A percentile compares a stretch with the other conserved stretches of the same genome.
phyloP scores from a whole-genome alignment of 495 filamentous ascomycete genomes.

The Massariosphaeria phaeospora region DNA sequence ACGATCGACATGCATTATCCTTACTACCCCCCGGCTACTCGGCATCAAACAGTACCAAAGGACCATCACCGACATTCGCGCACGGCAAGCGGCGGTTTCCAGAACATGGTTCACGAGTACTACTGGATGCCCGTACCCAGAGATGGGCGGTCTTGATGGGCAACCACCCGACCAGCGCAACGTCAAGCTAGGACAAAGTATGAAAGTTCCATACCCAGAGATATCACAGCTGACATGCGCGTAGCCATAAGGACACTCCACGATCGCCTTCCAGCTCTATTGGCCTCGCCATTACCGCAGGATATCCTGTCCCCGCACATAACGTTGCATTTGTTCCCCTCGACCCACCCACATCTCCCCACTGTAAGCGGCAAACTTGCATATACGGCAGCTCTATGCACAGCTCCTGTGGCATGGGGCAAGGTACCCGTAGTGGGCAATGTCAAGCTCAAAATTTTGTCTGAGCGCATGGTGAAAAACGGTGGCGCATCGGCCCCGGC shows the following conservation, averaged over 20 bases:
- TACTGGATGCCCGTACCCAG: slow-evolving; percentile 11
- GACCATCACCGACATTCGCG: slow-evolving; percentile 33
- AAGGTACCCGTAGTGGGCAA: slow-evolving; percentile 83
- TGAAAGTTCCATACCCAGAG: not conserved
- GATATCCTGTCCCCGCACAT: slow-evolving; percentile 86
- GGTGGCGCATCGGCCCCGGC: slow-evolving; percentile 35
- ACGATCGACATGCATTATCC: slow-evolving; percentile 3
- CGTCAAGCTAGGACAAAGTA: slow-evolving; percentile 86
- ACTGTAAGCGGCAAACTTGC: slow-evolving; percentile 82
- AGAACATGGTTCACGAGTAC: slow-evolving; percentile 39
- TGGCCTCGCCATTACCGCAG: slow-evolving; percentile 76
- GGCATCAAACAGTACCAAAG: slow-evolving; percentile 25
- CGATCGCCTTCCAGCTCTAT: slow-evolving; percentile 75
- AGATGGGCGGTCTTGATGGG: slow-evolving; percentile 35
- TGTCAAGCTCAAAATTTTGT: slow-evolving; percentile 77
- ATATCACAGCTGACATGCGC: slow-evolving; percentile 11
- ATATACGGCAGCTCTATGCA: slow-evolving; percentile 92
- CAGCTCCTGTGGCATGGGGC: slow-evolving; percentile 91
- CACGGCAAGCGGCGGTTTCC: slow-evolving; percentile 25
- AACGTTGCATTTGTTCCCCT: slow-evolving; percentile 91
- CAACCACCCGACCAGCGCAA: slow-evolving; percentile 69
- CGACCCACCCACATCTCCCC: slow-evolving; percentile 91
- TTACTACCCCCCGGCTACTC: slow-evolving; percentile 5
- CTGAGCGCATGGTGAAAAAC: slow-evolving; percentile 75
- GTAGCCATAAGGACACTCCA: slow-evolving; percentile 81